Evolutionary conservation across 73 alveolate species (phyloP).

Genomic region (Paramecium pentaurelia): DNA sequence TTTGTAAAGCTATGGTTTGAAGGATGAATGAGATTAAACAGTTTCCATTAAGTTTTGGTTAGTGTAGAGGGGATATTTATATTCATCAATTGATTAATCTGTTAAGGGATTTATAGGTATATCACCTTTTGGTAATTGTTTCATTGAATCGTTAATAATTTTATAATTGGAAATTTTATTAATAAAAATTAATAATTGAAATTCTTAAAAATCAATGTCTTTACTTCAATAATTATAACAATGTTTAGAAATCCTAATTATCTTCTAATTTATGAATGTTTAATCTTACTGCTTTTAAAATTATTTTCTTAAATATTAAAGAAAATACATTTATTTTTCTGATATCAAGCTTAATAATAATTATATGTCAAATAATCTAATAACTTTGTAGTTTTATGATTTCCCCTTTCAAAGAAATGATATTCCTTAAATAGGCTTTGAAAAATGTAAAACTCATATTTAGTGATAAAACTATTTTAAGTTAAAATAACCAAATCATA

Average conservation of each 20-base stretch:
- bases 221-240: too few relatives aligned
- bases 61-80: background rate
- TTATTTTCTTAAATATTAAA: too few relatives aligned
- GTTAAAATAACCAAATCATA: background rate
- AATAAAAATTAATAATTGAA: background rate
- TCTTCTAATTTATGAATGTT: background rate
- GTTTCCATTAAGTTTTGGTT: background rate
- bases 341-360: too few relatives aligned
- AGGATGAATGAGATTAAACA: background rate
- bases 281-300: background rate
- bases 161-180: background rate
- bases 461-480: background rate
- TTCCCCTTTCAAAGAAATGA: background rate
- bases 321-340: too few relatives aligned
- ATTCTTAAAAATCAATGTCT: too few relatives aligned
- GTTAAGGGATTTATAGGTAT: background rate
- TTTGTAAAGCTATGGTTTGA: background rate
- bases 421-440: background rate
- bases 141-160: background rate
- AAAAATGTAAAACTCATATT: background rate
- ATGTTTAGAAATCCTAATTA: background rate
- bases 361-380: background rate
- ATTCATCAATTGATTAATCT: background rate
- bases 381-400: background rate
- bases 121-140: slow-evolving; percentile 2